Evolutionary conservation across 805 yeast species (phyloP), one percentile per base, ranked within the genome.

Genomic region (Teunomyces panamensis): DNA sequence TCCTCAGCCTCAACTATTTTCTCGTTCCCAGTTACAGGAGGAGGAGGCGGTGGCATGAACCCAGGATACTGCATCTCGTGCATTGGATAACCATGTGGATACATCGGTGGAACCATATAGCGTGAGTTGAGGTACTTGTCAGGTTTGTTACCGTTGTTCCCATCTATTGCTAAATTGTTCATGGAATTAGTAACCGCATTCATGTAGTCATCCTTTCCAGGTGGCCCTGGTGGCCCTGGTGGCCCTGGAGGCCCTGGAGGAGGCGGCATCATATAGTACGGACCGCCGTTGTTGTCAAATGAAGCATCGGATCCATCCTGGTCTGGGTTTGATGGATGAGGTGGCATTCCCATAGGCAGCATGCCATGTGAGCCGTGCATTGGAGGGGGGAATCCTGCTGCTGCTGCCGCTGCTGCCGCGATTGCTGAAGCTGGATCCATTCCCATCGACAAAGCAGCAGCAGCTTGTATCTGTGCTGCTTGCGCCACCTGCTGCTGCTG

Each of bases 401-500:
- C 61, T 14, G 57, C 68, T 9, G 52, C 52, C 0, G 58, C 57
- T 3, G 63, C 63, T 26, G 63, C 64, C 7, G 67, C 63, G 49
- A 56, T 36, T 44, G 68, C 67, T 37, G 64, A 50, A n/a, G 63
- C 62, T 3, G 73, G 45, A 48, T 69, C 74, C 54, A 69, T 53
- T 2, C 74, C 74, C 67, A 71, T 66, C 11, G 70, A 61, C 48
- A 68, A 50, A 3, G 71, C 73, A 24, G 70, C 67, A 2, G 69
- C 72, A 2, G 68, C 69, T 49, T 68, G 72, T 51, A 69, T 55
- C 43, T 64, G 74, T 1, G 70, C 64, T 29, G 71, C 65, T 44
- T 64, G 72, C 3, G 65, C 65, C 39, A 56, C 59, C 39, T 61
- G 56, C 30, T 46, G 64, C 33, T 63, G 69, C 43, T 60, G 67